Base-by-base conservation (phyloP, 148 eudicot genomes). In the Vaccinium darrowii region DNA sequence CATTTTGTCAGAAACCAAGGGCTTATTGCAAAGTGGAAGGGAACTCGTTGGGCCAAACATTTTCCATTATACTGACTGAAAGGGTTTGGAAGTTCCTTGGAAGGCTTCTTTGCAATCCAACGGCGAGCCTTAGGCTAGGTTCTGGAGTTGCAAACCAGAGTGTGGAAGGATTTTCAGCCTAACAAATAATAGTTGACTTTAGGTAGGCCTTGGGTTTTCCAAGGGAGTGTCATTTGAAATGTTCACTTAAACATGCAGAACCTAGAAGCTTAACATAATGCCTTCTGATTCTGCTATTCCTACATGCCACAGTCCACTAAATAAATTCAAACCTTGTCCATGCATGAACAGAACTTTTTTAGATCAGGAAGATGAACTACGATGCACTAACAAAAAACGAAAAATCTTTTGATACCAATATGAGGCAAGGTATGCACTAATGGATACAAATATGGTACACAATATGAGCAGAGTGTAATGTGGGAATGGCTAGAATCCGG, bases 11-110 rank as follows among this genome's bases (percentile, higher is more conserved):
- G 71, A 63, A 63, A 63, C 71, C 71, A 2, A 8, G 71, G 9
- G 30, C 71, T n/a, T 63, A 23, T 23, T n/a, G 71, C n/a, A 13
- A 63, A 63, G 71, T 63, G 30, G 12, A 63, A 63, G 71, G 23
- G 10, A 13, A 63, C 30, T 63, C 30, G 5, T 63, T n/a, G 5
- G 14, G 71, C 30, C 71, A 23, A 63, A 36, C 13, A 63, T 63
- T 23, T n/a, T n/a, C 30, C 71, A 63, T 62, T 19, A 9, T 63
- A 10, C 71, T 23, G 30, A 9, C 71, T 63, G 71, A 63, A 63
- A 63, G 30, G 71, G 30, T 63, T 63, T 63, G 71, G 65, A 63
- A 63, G 71, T 63, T 27, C 71, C 71, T 63, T n/a, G 69, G 71
- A 63, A 23, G 27, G 71, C 71, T 23, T 21, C 21, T n/a, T 12